A percentile compares a stretch with the other conserved stretches of the same genome.
Evolutionary conservation across 73 alveolate genomes (phyloP).

Genomic region (Tetrahymena elliotti): DNA sequence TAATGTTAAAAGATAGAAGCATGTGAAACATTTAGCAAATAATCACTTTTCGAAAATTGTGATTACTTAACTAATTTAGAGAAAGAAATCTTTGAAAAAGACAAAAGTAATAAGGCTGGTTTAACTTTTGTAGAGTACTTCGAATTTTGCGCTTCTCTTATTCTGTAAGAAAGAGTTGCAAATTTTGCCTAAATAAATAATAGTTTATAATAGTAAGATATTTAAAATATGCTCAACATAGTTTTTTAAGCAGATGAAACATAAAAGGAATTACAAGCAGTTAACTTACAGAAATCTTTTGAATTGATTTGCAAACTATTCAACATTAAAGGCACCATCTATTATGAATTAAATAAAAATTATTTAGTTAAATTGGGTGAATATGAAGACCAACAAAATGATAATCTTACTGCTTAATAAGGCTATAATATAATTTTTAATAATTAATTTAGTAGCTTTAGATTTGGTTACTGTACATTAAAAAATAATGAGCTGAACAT

Average conservation of each 20-base stretch:
- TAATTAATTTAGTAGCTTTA: background rate
- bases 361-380: too few species aligned
- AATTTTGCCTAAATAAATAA: too few species aligned
- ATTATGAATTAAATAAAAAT: too few species aligned
- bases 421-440: too few species aligned
- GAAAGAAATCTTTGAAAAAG: background rate
- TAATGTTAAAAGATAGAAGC: background rate
- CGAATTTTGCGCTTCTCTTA: background rate
- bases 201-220: too few species aligned
- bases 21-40: background rate
- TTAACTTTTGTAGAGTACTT: background rate
- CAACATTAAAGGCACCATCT: too few species aligned
- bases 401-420: too few species aligned
- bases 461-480: background rate
- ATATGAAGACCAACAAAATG: background rate
- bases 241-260: too few species aligned
- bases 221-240: background rate
- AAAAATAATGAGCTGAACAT: background rate
- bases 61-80: background rate
- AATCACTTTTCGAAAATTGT: background rate
- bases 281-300: too few species aligned
- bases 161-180: background rate
- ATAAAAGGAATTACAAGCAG: background rate
- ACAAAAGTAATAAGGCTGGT: background rate
- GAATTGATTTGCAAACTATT: too few species aligned